Evolutionary conservation across 495 filamentous ascomycete genomes (phyloP).

Genomic region (Penicillium silybi): DNA sequence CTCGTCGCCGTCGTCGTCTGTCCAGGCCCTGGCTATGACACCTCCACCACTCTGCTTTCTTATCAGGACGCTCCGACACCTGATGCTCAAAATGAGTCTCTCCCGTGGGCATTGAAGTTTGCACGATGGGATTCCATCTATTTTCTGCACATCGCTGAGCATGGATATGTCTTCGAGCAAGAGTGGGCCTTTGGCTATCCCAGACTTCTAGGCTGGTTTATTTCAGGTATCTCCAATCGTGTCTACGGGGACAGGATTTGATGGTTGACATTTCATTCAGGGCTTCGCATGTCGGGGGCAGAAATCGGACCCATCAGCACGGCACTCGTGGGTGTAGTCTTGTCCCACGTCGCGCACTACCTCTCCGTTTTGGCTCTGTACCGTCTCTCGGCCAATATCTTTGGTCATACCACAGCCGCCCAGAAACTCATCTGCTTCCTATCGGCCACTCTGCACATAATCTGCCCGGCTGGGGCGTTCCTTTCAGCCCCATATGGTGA

Average conservation of each 20-base stretch:
- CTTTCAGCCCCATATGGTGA: constrained; percentile 86
- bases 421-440: constrained; percentile 55
- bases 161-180: constrained; percentile 85
- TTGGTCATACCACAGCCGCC: constrained; percentile 23
- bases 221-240: constrained; percentile 39
- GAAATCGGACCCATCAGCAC: constrained; percentile 20
- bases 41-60: constrained; percentile 66
- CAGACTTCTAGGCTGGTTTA: constrained; percentile 41
- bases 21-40: constrained; percentile 83
- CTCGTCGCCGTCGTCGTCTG: constrained; percentile 57
- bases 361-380: constrained; percentile 69
- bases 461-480: constrained; percentile 86
- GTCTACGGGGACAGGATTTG: background rate
- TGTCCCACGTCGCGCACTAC: constrained; percentile 72
- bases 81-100: constrained; percentile 12
- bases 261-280: constrained; percentile 17
- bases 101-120: constrained; percentile 47
- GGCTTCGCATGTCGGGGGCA: constrained; percentile 22
- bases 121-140: constrained; percentile 93
- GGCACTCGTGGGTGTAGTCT: constrained; percentile 52
- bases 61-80: constrained; percentile 13
- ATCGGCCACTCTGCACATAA: constrained; percentile 68
- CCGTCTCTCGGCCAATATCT: constrained; percentile 42
- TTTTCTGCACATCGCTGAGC: constrained; percentile 62
- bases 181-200: constrained; percentile 92